These are phyloP conservation scores for Eucalyptus erythrocorys DNA, from an alignment of 345 rosid genomes.

Conservation along the genomic window DNA sequence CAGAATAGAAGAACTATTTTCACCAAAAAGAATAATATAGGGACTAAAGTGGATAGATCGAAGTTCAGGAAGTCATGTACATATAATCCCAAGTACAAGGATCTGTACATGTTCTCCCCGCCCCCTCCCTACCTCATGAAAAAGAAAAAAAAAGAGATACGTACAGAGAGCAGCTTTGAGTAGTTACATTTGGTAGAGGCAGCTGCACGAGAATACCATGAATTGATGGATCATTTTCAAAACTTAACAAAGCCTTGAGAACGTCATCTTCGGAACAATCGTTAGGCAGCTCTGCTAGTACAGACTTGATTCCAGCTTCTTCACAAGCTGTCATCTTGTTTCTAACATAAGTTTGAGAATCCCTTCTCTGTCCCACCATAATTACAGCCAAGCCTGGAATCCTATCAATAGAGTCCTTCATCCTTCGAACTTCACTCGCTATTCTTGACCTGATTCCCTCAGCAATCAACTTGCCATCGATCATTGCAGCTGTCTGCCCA, in stretches of 20 bases:
- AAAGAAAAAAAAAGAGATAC: neutral
- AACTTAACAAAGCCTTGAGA: slow-evolving; percentile 26
- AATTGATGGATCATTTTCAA: slow-evolving; percentile 54
- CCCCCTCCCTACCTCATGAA: neutral
- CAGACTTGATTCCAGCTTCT: slow-evolving; percentile 78
- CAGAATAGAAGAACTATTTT: neutral
- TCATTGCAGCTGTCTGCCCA: slow-evolving; percentile 29
- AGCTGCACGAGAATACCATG: slow-evolving; percentile 94
- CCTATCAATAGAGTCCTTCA: slow-evolving; percentile 54
- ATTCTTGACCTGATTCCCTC: slow-evolving; percentile 60
- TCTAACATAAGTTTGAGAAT: slow-evolving; percentile 69
- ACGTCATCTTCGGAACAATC: slow-evolving; percentile 47
- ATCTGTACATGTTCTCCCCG: neutral
- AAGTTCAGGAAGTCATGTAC: neutral
- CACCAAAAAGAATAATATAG: neutral
- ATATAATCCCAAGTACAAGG: neutral
- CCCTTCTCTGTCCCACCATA: slow-evolving; percentile 69
- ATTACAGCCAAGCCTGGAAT: slow-evolving; percentile 91
- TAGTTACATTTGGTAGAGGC: slow-evolving; percentile 81
- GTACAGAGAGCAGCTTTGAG: neutral
- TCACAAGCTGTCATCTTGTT: slow-evolving; percentile 81
- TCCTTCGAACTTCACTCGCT: slow-evolving; percentile 48
- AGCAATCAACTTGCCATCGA: slow-evolving; percentile 73
- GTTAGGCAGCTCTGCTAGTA: slow-evolving; percentile 39
- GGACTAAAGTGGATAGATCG: neutral